phyloP scores from a whole-genome alignment of 1,284 basidiomycete species.

The Laetiporus sulphureus region DNA sequence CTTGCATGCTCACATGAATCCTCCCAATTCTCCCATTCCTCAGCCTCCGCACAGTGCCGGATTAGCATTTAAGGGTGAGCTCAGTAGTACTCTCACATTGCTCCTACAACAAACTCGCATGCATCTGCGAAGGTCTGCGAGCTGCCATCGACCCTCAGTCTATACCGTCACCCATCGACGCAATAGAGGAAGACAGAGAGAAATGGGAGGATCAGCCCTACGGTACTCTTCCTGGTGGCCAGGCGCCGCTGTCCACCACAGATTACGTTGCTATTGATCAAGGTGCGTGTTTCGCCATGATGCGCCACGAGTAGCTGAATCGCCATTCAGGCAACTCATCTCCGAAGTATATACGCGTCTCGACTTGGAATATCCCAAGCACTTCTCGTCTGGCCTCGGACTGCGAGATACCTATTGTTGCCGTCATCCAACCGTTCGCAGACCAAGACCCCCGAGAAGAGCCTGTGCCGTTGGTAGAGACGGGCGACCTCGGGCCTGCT shows the following conservation, averaged over 20 bases:
- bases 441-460: conserved; percentile 79
- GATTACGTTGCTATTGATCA: conserved; percentile 91
- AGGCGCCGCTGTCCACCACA: conserved; percentile 81
- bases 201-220: conserved; percentile 79
- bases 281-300: conserved; percentile 39
- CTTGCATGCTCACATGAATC: neutral
- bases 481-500: conserved; percentile 67
- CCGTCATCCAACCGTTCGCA: conserved; percentile 89
- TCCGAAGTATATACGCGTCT: conserved; percentile 59
- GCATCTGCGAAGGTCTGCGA: conserved; percentile 49
- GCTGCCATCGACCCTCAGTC: conserved; percentile 87
- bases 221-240: conserved; percentile 69
- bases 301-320: neutral
- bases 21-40: conserved; percentile 45
- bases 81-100: neutral
- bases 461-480: conserved; percentile 72
- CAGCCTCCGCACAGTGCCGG: conserved; percentile 82
- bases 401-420: conserved; percentile 80
- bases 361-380: conserved; percentile 72
- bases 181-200: conserved; percentile 79
- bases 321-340: conserved; percentile 54
- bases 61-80: conserved; percentile 51
- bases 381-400: conserved; percentile 78
- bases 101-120: neutral
- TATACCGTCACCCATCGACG: conserved; percentile 87